Conservation (phyloP, 208 protist species). For the Trypanosomatidae sp. region DNA sequence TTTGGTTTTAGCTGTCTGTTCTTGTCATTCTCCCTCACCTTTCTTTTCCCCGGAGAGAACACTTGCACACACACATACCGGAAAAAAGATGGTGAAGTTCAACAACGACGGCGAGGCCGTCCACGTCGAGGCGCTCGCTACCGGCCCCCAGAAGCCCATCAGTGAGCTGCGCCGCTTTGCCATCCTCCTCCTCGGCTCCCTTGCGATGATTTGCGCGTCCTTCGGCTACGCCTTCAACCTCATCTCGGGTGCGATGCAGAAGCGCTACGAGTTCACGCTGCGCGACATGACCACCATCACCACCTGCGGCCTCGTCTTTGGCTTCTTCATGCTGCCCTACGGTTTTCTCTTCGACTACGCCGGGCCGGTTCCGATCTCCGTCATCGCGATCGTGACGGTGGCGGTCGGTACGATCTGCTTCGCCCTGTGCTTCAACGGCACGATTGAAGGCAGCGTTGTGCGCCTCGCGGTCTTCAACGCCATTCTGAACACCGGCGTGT, state of each 20-base stretch:
- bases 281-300: slow-evolving; percentile 55
- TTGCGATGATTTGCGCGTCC: slow-evolving; percentile 45
- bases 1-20: not conserved
- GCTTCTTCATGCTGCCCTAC: slow-evolving; percentile 41
- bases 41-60: not conserved
- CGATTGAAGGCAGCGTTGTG: slow-evolving; percentile 36
- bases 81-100: not conserved
- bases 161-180: slow-evolving; percentile 40
- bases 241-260: slow-evolving; percentile 37
- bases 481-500: slow-evolving; percentile 35
- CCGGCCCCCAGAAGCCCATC: slow-evolving; percentile 17
- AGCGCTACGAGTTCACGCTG: slow-evolving; percentile 49
- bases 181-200: slow-evolving; percentile 35
- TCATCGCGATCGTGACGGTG: slow-evolving; percentile 26
- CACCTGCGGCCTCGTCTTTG: slow-evolving; percentile 37
- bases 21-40: not conserved
- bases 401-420: slow-evolving; percentile 27
- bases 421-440: slow-evolving; percentile 39
- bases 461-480: slow-evolving; percentile 40
- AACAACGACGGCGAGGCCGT: not conserved
- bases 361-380: slow-evolving; percentile 40
- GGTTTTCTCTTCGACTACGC: slow-evolving; percentile 52
- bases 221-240: slow-evolving; percentile 56
- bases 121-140: slow-evolving; percentile 7
- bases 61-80: not conserved